Evolutionary conservation across 139 green algal species (phyloP).

Genomic region (Chlamydomonas sphaeroides): DNA sequence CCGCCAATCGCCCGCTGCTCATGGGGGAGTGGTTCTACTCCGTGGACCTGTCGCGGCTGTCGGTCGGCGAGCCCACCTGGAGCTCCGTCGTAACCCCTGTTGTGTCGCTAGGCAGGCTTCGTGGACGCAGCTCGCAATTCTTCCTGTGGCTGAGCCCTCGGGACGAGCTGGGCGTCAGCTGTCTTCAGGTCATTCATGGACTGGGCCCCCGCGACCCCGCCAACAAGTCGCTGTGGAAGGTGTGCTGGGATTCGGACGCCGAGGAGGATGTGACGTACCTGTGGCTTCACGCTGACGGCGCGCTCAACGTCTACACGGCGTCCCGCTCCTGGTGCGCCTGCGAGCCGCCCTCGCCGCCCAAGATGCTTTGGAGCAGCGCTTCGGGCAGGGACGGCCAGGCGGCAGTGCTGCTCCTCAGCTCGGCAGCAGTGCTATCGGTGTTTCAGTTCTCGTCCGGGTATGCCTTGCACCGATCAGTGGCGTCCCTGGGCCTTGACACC

Average conservation of each 20-base stretch:
- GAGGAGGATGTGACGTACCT: not conserved
- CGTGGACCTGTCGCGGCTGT: not conserved
- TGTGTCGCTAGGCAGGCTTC: not conserved
- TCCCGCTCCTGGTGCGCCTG: not conserved
- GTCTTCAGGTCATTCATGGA: not conserved
- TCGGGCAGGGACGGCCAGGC: not conserved
- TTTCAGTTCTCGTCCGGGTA: not conserved
- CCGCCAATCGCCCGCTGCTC: not conserved
- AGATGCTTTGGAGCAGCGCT: not conserved
- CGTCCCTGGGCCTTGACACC: not conserved
- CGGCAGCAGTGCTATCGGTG: not conserved
- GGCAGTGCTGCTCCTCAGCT: not conserved
- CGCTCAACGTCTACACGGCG: not conserved
- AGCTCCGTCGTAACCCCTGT: not conserved
- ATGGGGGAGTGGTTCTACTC: not conserved
- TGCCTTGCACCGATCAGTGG: not conserved
- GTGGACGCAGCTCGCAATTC: not conserved
- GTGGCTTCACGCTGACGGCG: not conserved
- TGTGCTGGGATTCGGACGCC: not conserved
- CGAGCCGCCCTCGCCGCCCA: not conserved
- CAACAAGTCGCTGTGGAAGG: not conserved
- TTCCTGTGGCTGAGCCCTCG: not conserved
- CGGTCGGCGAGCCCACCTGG: not conserved
- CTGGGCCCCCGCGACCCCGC: not conserved
- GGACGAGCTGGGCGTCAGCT: not conserved